Evolutionary conservation across 2,329 filamentous ascomycete species (phyloP), one percentile per base, ranked within the genome.

Genomic region (Xylaria digitata): DNA sequence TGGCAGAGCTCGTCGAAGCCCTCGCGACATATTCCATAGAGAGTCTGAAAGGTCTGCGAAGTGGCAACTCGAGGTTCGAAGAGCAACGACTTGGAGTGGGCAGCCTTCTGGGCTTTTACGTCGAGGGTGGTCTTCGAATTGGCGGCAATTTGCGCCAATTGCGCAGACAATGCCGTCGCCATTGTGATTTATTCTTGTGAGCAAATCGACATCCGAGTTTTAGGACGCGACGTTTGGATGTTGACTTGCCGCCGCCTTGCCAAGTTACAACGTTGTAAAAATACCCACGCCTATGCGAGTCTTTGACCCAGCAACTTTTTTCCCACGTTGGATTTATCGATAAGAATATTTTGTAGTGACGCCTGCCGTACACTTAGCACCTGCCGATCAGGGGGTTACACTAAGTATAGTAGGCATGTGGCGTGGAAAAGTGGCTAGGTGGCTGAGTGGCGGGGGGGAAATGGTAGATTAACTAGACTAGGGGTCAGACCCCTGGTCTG

Each of bases 31-130:
- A 97, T 88, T 63, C 91, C 88, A 78, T 92, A 98, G 65, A 99
- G 86, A 4, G 90, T 92, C 76, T 97, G 92, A 79, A 95, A 97
- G 75, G 90, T 96, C 82, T 99, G 96, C 17, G 89, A 90, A 6
- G 92, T 90, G 57, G 96, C 96, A 73, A 95, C 86, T 76, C 90
- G 89, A 67, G 92, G 87, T 74, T 97, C 94, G 83, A 97, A 99
- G 66, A 99, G 92, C 68, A 99, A 83, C 60, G 96, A 99, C 80
- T 97, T 95, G 71, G 93, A 93, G 82, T 99, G 96, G 70, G 93
- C 89, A 68, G 92, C 89, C 80, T 94, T 95, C 82, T 97, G 94
- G 75, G 94, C 93, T 82, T 96, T 97, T 74, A 97, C 86, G 78
- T 98, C 93, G 75, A 98, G 88, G 73, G 95, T 91, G 78, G 94